Evolutionary conservation across 805 yeast species (phyloP), one percentile per base, ranked within the genome.

Genomic region (Yarrowia bubula): DNA sequence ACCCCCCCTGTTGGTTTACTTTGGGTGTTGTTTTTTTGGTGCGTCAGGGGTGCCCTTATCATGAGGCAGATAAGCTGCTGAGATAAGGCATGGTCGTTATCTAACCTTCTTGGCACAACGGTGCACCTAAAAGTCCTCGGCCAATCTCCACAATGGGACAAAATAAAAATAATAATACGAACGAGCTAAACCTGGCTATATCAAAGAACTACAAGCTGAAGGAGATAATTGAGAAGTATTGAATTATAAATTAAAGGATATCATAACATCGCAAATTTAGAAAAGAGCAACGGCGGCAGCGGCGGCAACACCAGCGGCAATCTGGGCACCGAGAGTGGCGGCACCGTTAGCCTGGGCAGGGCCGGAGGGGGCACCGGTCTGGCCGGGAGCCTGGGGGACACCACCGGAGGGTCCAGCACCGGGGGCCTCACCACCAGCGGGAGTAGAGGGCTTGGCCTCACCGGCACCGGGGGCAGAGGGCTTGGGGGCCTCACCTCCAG

Each of bases 321-420:
- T 31, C 39, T 42, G 50, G 31, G 50, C 50, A 33, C 50, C 48
- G 41, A 57, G 39, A 32, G 48, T 42, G 50, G 50, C 63, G 18
- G 63, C 63, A 33, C 63, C 63, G 50, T 57, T 57, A 33, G 63
- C 63, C 50, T 57, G 63, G 33, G 39, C 63, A 18, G 63, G 63
- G 41, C 50, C 63, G 22, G 63, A 4, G 13, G 47, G 50, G 39
- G 62, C 41, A 31, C 42, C 13, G 44, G 44, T 38, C 60, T 53
- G 60, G 33, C 28, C 18, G 46, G 60, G 58, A 38, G 58, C 58
- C 58, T 51, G 58, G 43, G 38, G 37, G 28, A 47, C 53, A 28
- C 32, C 53, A 47, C 42, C 57, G 39, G 57, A 22, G 10, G 39
- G 39, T 33, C 41, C 48, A 17, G 48, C 50, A 13, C 14, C 44